Evolutionary conservation across 176 grass and related monocot genomes (phyloP).

Genomic region (Echinochloa phyllopogon): DNA sequence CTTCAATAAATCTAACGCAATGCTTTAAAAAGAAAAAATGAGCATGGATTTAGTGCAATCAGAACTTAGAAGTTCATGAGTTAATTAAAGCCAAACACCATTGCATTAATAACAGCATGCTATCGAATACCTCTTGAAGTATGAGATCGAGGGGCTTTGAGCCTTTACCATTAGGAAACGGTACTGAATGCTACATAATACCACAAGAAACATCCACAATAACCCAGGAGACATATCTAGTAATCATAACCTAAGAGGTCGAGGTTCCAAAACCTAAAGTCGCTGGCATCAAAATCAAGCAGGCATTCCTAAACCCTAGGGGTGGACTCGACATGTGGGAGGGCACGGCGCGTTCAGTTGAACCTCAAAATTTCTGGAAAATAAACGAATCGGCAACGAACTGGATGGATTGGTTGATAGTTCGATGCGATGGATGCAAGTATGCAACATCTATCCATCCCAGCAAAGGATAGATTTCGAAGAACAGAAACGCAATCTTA

Average conservation of each 20-base stretch:
- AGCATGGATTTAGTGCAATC: background rate
- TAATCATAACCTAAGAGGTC: background rate
- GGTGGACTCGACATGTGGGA: background rate
- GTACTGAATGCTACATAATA: background rate
- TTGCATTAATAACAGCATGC: background rate
- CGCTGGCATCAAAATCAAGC: too few relatives aligned
- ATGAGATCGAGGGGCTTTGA: background rate
- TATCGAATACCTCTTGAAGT: background rate
- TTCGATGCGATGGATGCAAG: background rate
- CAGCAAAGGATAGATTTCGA: background rate
- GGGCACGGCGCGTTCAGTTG: too few relatives aligned
- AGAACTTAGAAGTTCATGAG: background rate
- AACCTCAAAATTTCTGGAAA: background rate
- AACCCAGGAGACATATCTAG: background rate
- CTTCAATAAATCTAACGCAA: background rate
- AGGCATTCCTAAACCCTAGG: conserved; percentile 17
- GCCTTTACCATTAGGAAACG: background rate
- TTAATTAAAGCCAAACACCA: background rate
- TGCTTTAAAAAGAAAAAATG: background rate
- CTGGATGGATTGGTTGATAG: background rate
- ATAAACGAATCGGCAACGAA: background rate
- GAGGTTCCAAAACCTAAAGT: background rate
- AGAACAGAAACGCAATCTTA: background rate
- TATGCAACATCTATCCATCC: background rate
- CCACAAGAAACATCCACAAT: background rate